Percentiles rank a stretch among this genome's conserved stretches.
These are phyloP conservation scores for Coccomyxa subellipsoidea DNA, from an alignment of 163 green algal genomes.

Conservation along the genomic window DNA sequence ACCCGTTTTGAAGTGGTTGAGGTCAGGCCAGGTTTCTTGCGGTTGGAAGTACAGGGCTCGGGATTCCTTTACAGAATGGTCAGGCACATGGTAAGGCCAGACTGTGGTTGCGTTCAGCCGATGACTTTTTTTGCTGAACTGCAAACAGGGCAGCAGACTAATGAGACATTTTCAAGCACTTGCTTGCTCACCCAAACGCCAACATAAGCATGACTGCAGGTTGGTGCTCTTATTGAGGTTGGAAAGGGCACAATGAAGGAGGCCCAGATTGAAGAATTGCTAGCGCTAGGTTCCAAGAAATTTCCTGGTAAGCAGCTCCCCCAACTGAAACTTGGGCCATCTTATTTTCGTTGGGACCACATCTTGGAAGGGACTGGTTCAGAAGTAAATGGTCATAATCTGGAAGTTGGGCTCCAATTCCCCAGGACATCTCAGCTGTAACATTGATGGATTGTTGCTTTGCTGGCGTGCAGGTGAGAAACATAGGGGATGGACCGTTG, in stretches of 20 bases:
- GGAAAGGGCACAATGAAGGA: background rate
- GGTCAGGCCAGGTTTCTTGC: background rate
- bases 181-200: too few relatives aligned
- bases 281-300: background rate
- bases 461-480: background rate
- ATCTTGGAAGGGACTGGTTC: too few relatives aligned
- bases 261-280: background rate
- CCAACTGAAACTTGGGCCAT: background rate
- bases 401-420: too few relatives aligned
- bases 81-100: background rate
- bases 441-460: background rate
- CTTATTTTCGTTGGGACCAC: too few relatives aligned
- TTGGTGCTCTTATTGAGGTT: background rate
- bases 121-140: background rate
- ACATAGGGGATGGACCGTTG: background rate
- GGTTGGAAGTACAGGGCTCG: background rate
- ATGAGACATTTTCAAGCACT: too few relatives aligned
- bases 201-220: too few relatives aligned
- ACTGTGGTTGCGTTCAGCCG: background rate
- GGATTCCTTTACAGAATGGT: constrained; percentile 8
- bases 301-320: background rate
- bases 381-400: too few relatives aligned
- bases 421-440: too few relatives aligned
- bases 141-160: too few relatives aligned
- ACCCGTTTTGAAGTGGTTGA: background rate